Base-by-base conservation (phyloP, 2,329 filamentous ascomycete species). In the Aaosphaeria arxii region DNA sequence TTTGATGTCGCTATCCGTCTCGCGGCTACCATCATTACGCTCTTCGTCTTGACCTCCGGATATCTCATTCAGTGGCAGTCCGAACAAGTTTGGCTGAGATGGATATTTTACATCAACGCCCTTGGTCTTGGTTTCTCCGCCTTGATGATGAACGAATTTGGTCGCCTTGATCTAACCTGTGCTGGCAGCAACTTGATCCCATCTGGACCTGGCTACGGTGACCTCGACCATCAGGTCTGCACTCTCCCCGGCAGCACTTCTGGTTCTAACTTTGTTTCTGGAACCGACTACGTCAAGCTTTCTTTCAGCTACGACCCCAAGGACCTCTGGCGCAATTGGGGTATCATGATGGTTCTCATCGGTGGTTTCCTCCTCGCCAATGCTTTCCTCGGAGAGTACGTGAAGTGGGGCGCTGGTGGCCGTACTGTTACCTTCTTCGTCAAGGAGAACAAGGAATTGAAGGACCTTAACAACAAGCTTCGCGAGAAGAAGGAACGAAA, bases 111-210 rank as follows among this genome's bases (percentile, higher is more conserved):
- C 64, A 74, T 92, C 42, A 85, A 94, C 53, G 88, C 88, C 1
- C 77, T 95, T 2, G 89, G 88, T 41, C 77, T 94, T 2, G 82
- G 84, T 0, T 95, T 96, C 63, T 81, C 85, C 7, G 76, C 84
- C 2, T 70, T 96, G 70, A 94, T 95, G 88, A 83, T 88, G 59
- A 96, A 95, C 61, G 91, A 96, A 63, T 95, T 96, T 60, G 77
- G 79, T 33, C 73, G 81, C 7, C 75, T 88, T 39, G 77, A 85
- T 30, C 74, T 95, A 64, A 83, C 79, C 0, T 96, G 91, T 61
- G 82, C 81, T 0, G 75, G 76, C 2, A 77, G 80, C 40, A 88
- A 83, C 0, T 73, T 95, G 4, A 77, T 95, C 17, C 90, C 90
- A 0, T 80, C 76, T 4, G 90, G 89, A 0, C 76, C 81, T 1